Conservation (phyloP, 2,329 filamentous ascomycete genomes). For the Monascus ruber region DNA sequence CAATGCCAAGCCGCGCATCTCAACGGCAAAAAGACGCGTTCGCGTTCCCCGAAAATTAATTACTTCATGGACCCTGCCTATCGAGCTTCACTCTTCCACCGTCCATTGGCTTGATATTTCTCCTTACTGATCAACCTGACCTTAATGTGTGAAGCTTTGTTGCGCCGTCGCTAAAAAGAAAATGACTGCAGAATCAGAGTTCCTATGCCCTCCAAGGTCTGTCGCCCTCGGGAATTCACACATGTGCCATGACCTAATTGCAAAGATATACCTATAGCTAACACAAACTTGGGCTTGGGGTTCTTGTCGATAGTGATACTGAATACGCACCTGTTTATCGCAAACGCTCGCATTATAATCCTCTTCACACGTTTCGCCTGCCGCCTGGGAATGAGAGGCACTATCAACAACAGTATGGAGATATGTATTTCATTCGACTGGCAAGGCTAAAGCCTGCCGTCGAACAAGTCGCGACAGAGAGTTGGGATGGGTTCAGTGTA, state of each 20-base stretch:
- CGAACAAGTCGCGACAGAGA: constrained; percentile 58
- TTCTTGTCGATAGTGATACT: constrained; percentile 17
- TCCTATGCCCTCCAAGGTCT: constrained; percentile 20
- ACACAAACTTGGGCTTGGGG: background rate
- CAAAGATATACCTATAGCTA: background rate
- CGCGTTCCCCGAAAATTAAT: constrained; percentile 7
- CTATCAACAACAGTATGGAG: constrained; percentile 91
- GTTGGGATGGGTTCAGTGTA: constrained; percentile 64
- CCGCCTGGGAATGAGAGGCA: constrained; percentile 52
- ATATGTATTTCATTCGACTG: constrained; percentile 93
- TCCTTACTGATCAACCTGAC: too few relatives aligned
- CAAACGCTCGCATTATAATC: constrained; percentile 53
- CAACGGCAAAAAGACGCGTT: constrained; percentile 9
- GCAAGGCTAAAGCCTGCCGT: constrained; percentile 77
- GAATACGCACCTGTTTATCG: constrained; percentile 40
- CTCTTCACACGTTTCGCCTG: constrained; percentile 63
- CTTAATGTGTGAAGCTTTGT: too few relatives aligned
- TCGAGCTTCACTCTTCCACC: too few relatives aligned
- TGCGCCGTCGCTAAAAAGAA: background rate
- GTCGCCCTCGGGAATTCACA: constrained; percentile 2
- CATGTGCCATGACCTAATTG: constrained; percentile 1
- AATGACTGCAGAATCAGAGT: constrained; percentile 13
- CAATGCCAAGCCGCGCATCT: constrained; percentile 5
- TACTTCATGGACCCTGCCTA: too few relatives aligned
- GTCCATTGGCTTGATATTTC: too few relatives aligned